Percentiles rank a stretch among this genome's conserved stretches.
phyloP scores from a whole-genome alignment of 352 stramenopile genomes.

The Phytophthora macrochlamydospora region DNA sequence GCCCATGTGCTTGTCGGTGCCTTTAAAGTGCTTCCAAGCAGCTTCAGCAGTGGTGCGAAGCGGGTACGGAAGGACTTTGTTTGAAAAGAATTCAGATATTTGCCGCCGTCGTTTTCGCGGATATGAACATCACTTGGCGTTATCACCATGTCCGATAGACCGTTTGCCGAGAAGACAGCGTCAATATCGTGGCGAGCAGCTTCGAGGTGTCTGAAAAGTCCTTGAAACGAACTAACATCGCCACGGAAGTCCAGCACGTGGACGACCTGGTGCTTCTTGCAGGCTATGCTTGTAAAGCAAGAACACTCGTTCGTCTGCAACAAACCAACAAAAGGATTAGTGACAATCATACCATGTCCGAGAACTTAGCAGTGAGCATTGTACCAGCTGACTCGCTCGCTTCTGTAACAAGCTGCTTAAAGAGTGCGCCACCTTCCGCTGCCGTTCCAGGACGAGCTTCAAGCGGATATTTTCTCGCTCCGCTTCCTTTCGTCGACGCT shows the following conservation, averaged over 20 bases:
- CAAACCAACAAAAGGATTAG: background rate
- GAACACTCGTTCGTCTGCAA: conserved; percentile 19
- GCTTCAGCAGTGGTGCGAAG: conserved; percentile 10
- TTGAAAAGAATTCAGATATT: conserved; percentile 30
- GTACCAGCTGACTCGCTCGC: conserved; percentile 26
- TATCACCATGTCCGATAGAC: conserved; percentile 17
- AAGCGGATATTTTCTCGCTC: conserved; percentile 42
- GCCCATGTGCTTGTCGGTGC: conserved; percentile 28
- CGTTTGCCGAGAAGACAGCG: conserved; percentile 28
- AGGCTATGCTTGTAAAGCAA: conserved; percentile 15
- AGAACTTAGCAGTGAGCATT: background rate
- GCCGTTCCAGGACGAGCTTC: conserved; percentile 42
- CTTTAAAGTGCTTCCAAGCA: conserved; percentile 35
- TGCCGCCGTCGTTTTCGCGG: conserved; percentile 11
- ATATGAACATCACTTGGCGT: conserved; percentile 28
- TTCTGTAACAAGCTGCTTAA: conserved; percentile 43
- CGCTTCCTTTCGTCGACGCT: conserved; percentile 20
- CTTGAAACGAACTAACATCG: conserved; percentile 18
- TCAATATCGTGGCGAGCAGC: conserved; percentile 19
- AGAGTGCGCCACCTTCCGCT: conserved; percentile 41
- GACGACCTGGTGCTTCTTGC: conserved; percentile 14
- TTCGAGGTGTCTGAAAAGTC: conserved; percentile 24
- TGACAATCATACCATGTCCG: background rate
- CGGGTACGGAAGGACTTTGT: conserved; percentile 30
- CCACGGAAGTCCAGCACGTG: conserved; percentile 18